phyloP scores from a whole-genome alignment of 2,329 filamentous ascomycete genomes.

The Aspergillus bombycis region DNA sequence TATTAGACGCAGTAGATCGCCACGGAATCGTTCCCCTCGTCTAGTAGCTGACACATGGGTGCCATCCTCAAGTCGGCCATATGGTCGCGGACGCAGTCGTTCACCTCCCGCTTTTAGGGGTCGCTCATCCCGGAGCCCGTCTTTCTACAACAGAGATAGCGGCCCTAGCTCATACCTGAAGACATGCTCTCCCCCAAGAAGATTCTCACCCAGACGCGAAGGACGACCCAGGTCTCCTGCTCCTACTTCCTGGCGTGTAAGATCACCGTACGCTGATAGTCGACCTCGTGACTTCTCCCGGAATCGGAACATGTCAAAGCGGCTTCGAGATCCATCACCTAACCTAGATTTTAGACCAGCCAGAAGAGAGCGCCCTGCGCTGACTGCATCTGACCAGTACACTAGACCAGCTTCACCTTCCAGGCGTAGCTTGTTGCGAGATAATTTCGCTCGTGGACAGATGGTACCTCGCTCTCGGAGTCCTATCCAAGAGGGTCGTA shows the following conservation, averaged over 20 bases:
- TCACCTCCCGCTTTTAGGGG: slow-evolving; percentile 45
- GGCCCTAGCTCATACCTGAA: slow-evolving; percentile 36
- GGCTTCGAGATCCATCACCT: slow-evolving; percentile 40
- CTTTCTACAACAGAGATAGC: slow-evolving; percentile 40
- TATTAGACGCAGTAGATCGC: slow-evolving; percentile 39
- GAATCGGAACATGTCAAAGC: slow-evolving; percentile 36
- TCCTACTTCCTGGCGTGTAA: slow-evolving; percentile 40
- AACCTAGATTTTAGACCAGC: slow-evolving; percentile 35
- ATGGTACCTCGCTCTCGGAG: slow-evolving; percentile 56
- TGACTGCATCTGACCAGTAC: slow-evolving; percentile 32
- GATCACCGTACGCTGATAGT: slow-evolving; percentile 41
- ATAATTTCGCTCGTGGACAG: slow-evolving; percentile 40
- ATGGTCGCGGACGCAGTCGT: slow-evolving; percentile 45
- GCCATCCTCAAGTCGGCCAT: slow-evolving; percentile 36
- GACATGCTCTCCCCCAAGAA: slow-evolving; percentile 41
- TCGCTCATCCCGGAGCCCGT: slow-evolving; percentile 48
- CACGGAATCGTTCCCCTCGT: slow-evolving; percentile 42
- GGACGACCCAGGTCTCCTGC: slow-evolving; percentile 43
- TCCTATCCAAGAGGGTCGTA: slow-evolving; percentile 54
- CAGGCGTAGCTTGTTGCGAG: slow-evolving; percentile 33
- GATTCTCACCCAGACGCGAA: slow-evolving; percentile 46
- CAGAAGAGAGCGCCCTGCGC: slow-evolving; percentile 38
- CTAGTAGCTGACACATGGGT: slow-evolving; percentile 47
- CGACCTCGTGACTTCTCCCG: slow-evolving; percentile 35
- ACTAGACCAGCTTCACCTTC: slow-evolving; percentile 50